Evolutionary conservation across 805 yeast genomes (phyloP).

Genomic region (Candida krabiensis): DNA sequence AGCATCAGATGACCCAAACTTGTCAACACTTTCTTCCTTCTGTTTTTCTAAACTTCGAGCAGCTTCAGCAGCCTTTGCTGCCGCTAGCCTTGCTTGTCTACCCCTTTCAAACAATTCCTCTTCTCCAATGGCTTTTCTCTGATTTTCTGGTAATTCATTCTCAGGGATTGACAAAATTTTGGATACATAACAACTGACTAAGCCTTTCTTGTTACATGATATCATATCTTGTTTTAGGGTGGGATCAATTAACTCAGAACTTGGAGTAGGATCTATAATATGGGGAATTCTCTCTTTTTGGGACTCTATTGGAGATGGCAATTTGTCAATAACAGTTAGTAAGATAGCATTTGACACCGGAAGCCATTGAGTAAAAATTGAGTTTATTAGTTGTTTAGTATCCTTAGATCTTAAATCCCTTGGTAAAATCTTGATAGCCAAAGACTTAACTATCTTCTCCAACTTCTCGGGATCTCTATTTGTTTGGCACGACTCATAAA

Average conservation of each 20-base stretch:
- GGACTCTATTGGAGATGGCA: conserved; percentile 81
- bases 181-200: conserved; percentile 77
- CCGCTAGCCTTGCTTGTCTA: conserved; percentile 63
- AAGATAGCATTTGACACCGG: conserved; percentile 87
- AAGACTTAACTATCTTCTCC: conserved; percentile 69
- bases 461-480: conserved; percentile 69
- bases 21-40: conserved; percentile 4
- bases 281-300: conserved; percentile 72
- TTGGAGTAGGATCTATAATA: conserved; percentile 60
- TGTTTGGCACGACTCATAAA: conserved; percentile 69
- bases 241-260: conserved; percentile 47
- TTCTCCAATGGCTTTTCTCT: conserved; percentile 40
- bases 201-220: conserved; percentile 65
- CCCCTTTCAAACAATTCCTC: conserved; percentile 66
- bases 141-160: conserved; percentile 67
- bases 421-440: conserved; percentile 67
- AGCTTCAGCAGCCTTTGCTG: conserved; percentile 63
- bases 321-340: conserved; percentile 76
- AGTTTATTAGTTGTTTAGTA: conserved; percentile 55
- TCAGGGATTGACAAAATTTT: conserved; percentile 87
- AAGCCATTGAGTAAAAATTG: conserved; percentile 88
- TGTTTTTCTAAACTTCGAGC: conserved; percentile 34
- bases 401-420: conserved; percentile 83
- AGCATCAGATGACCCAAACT: conserved; percentile 20
- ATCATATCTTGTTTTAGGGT: conserved; percentile 55